Conservation (phyloP, 805 yeast species). For the Ogataea naganishii region DNA sequence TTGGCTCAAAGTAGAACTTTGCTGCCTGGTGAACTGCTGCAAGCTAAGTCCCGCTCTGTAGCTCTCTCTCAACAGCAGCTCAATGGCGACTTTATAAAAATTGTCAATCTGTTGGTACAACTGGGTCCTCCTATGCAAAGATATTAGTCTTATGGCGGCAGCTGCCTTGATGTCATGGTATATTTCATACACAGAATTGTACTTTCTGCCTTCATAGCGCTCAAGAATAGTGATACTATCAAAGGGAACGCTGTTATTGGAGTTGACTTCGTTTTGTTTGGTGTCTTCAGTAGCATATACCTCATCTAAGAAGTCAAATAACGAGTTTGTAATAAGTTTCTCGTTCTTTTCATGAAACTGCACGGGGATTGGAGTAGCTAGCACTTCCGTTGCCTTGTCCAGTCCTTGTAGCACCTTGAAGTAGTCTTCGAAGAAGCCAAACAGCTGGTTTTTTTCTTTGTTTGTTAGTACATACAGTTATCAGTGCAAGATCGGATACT, state of each 20-base stretch:
- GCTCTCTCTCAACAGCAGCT: constrained; percentile 55
- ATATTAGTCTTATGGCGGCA: constrained; percentile 36
- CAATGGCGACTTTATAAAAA: constrained; percentile 55
- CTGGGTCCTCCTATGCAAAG: constrained; percentile 38
- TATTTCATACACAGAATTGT: constrained; percentile 42
- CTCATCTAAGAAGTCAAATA: constrained; percentile 25
- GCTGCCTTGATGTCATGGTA: constrained; percentile 63
- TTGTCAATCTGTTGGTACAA: constrained; percentile 48
- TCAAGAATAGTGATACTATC: constrained; percentile 30
- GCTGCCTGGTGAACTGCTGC: constrained; percentile 5
- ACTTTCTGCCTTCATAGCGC: constrained; percentile 30
- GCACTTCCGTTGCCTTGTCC: constrained; percentile 12
- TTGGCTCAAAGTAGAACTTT: constrained; percentile 1
- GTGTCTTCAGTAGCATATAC: constrained; percentile 3
- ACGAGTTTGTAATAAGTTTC: constrained; percentile 32
- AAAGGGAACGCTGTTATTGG: constrained; percentile 1
- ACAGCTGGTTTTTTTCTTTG: constrained; percentile 1
- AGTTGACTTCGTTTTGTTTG: constrained; percentile 4
- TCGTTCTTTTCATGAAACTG: constrained; percentile 39
- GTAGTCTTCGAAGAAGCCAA: constrained; percentile 13
- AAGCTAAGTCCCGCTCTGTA: constrained; percentile 31
- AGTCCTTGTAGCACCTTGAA: constrained; percentile 12
- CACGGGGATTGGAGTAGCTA: constrained; percentile 28
- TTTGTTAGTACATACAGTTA: not conserved
- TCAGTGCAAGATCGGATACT: not conserved